Base-by-base conservation (phyloP, 108 stramenopile genomes). In the Chaetoceros muelleri region DNA sequence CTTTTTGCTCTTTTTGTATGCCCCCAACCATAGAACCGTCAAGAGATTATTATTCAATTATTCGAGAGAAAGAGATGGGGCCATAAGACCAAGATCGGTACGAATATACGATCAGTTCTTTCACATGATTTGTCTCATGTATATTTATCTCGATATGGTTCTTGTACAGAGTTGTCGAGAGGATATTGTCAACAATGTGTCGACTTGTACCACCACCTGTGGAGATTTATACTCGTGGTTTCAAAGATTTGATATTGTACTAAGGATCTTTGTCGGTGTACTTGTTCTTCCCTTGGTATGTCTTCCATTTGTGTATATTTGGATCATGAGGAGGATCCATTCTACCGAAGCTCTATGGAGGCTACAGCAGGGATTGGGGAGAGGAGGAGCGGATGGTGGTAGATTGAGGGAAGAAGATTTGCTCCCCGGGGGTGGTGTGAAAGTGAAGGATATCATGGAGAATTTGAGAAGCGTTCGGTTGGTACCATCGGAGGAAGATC, bases 231-330 rank as follows among this genome's bases (percentile, higher is more conserved):
- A 69, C 55, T 55, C 63, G 19, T 74, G 75, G 2, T 46, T 77
- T 23, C 53, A 48, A 2, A 53, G 74, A 0, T 81, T 78, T 48
- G 75, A 80, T 1, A 63, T 64, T 3, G 67, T 62, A 31, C 55
- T 79, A 28, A 70, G 73, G 29, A 52, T 85, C 20, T 80, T 85
- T 57, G 72, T 79, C 19, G 60, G 76, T 57, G 62, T 74, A 1
- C 69, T 85, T 45, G 71, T 85, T 44, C 52, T 81, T 24, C 84
- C 84, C 1, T 67, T 85, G 0, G 61, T 81, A 10, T 80, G 72
- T 57, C 63, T 85, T 10, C 84, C 84, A 0, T 85, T 76, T 57
- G 73, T 85, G 3, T 81, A 78, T 57, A 49, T 85, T 0, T 85
- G 73, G 68, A 67, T 85, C 50, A 40, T 79, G 17, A 71, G 79